These are phyloP conservation scores for Plasmopara muralis DNA, from an alignment of 352 stramenopile genomes.

Conservation along the genomic window DNA sequence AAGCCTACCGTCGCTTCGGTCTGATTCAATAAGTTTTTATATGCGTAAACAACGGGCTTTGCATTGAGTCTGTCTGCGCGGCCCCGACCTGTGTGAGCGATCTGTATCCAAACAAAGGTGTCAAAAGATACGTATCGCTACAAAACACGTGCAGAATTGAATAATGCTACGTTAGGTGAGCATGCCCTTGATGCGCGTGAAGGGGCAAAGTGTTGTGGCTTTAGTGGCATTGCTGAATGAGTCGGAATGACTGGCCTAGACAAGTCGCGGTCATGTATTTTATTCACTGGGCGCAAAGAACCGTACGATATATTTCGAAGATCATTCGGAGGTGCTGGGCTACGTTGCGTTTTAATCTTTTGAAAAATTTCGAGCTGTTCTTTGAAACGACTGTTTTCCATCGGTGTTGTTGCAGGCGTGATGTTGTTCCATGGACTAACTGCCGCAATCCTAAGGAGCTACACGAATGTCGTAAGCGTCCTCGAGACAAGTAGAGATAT, in stretches of 20 bases:
- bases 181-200: conserved; percentile 14
- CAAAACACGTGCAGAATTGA: too few species aligned
- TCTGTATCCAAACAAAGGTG: conserved; percentile 3
- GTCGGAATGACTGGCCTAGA: conserved; percentile 7
- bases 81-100: conserved; percentile 15
- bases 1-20: conserved; percentile 38
- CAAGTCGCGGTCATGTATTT: conserved; percentile 2
- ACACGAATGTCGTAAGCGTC: neutral
- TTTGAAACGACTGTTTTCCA: conserved; percentile 8
- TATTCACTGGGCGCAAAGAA: conserved; percentile 21
- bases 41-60: conserved; percentile 37
- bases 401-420: conserved; percentile 16
- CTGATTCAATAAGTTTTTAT: conserved; percentile 45
- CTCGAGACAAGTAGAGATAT: neutral
- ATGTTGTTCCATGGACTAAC: conserved; percentile 19
- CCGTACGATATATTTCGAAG: conserved; percentile 17
- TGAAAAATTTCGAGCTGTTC: conserved; percentile 3
- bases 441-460: conserved; percentile 11
- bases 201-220: conserved; percentile 4
- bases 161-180: neutral
- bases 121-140: neutral
- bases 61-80: conserved; percentile 23
- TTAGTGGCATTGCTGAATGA: conserved; percentile 1
- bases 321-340: conserved; percentile 6
- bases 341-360: conserved; percentile 5